Evolutionary conservation across 169 alveolate species (phyloP), one percentile per base, ranked within the genome.

Genomic region (Plasmodium cynomolgi): DNA sequence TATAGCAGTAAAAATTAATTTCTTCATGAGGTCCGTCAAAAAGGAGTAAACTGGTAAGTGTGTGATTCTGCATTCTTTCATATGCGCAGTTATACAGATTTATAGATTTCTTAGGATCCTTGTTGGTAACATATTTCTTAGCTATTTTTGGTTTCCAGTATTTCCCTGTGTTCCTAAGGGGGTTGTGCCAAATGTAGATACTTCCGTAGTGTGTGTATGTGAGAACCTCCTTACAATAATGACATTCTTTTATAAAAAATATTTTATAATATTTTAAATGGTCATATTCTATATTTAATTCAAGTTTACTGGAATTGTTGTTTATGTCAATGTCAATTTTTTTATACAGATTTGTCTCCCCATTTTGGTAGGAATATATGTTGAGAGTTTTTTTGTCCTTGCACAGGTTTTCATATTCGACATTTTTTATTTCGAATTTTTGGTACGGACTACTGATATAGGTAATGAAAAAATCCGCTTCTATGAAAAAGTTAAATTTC

Each of bases 241-340:
- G 91, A 20, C 94, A 90, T 81, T 90, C 94, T 23, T 37, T 90
- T 80, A 90, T 90, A 90, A 80, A 90, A 81, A 68, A 90, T 81
- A 81, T 50, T 90, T 90, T 82, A 81, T 90, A 39, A 71, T 81
- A 37, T 54, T 68, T 80, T 80, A 81, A 58, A 41, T 90, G 29
- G n/a, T 90, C 83, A 62, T 90, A 68, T 56, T 80, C 84, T 37
- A 90, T 20, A 80, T 90, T 81, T 68, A 90, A 62, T 39, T 90
- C 54, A n/a, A 79, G 58, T 62, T 41, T 29, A 68, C 73, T 26
- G 23, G 15, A n/a, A 23, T 80, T 62, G 39, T 23, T 71, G 11
- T 90, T 90, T 81, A 80, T 81, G 83, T 81, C 84, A 81, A 90
- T 41, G 20, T 80, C 62, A 1, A 81, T 68, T 11, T 80, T 81